Base-by-base conservation (phyloP, 305 asterid genomes). In the Euphrasia arctica region DNA sequence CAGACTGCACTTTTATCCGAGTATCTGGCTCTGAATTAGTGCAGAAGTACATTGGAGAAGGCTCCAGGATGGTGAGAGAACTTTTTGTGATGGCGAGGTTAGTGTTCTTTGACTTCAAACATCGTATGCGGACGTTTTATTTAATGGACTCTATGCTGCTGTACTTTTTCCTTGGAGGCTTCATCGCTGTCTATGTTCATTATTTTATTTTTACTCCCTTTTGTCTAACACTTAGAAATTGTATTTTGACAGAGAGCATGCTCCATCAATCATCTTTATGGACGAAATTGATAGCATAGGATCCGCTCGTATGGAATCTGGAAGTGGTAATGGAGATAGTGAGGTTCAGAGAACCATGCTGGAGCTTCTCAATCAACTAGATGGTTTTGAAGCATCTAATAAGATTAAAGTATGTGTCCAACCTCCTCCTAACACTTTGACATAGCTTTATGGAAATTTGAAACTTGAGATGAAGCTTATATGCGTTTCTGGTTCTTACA, bases 301-400 rank as follows among this genome's bases (percentile, higher is more conserved):
- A 60, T 88, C 86, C 66, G 81, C 96, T 55, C 80, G 83, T 57
- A 73, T 77, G 89, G 94, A 85, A 72, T 85, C 94, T 58, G 91
- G 91, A 36, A 83, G 88, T 70, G 96, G 96, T 54, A 85, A 83
- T 68, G 94, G 89, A 59, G 95, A 87, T 54, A 85, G 94, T 74
- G 94, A 88, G 71, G 93, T 87, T 55, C 93, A 87, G 78, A 72
- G 93, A 63, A 87, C 95, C 61, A 85, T 87, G 95, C 74, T 88
- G 68, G 96, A 88, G 73, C 96, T 88, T 70, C 83, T 88, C 65
- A 88, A 88, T 74, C 96, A 85, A 62, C 91, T 88, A 18, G 96
- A 88, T 79, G 96, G 96, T n/a, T 88, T 88, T 70, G 96, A 88
- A 76, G 94, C 89, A 28, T 88, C 96, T 55, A 88, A 85, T 60